Evolutionary conservation across 2,329 filamentous ascomycete species (phyloP).

Genomic region (Colletotrichum sp.): DNA sequence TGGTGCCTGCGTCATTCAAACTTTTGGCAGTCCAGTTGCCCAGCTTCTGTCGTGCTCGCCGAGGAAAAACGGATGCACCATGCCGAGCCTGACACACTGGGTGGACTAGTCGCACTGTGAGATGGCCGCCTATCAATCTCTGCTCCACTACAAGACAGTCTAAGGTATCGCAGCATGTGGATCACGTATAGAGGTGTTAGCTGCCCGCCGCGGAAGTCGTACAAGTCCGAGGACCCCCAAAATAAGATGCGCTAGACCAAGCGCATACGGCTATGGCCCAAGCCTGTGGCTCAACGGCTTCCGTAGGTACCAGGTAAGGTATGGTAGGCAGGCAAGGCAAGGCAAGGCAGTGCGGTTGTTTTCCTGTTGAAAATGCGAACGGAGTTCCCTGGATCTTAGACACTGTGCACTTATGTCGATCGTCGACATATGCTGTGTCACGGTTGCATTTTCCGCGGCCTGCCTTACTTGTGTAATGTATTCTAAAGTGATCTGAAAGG

Average conservation of each 20-base stretch:
- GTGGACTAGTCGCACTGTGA: background rate
- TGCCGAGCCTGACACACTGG: conserved; percentile 15
- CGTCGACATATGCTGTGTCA: background rate
- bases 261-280: background rate
- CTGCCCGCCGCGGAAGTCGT: background rate
- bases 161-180: background rate
- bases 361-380: background rate
- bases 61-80: conserved; percentile 4
- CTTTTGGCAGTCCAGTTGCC: background rate
- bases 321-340: background rate
- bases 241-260: background rate
- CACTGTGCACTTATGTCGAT: background rate
- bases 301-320: background rate
- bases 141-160: background rate
- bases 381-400: background rate
- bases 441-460: background rate
- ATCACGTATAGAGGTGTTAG: background rate
- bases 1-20: conserved; percentile 7
- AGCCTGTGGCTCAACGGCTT: background rate
- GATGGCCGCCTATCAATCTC: background rate
- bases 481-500: background rate
- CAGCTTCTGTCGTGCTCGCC: background rate
- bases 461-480: background rate
- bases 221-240: background rate
- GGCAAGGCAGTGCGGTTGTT: background rate